Base-by-base conservation (phyloP, 2,329 filamentous ascomycete species). In the Westerdykella aurantiaca region DNA sequence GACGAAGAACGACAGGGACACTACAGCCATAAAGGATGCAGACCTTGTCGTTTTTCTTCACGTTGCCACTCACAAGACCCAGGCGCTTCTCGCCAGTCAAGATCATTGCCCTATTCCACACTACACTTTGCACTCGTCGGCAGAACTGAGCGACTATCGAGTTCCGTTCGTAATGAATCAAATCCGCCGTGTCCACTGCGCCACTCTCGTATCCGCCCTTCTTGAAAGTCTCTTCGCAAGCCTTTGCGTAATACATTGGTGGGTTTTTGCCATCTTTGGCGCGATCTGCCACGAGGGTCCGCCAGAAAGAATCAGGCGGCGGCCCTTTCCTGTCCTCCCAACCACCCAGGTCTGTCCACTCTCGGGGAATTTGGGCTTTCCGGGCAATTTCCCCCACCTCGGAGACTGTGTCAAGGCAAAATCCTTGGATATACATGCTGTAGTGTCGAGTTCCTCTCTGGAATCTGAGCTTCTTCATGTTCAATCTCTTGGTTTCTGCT, bases 371-470 rank as follows among this genome's bases (percentile, higher is more conserved):
- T 5, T 38, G 14, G 1, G 52, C 56, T 9, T 35, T 39, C 21
- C 42, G 49, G 5, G 56, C 42, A 2, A 44, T 39, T 10, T 49
- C 35, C 31, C 41, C 35, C 1, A 58, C 44, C 13, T 46, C 21
- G 12, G 29, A 6, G 4, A 60, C 41, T 13, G 7, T 37, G 21
- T 62, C 60, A 1, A 69, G 41, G 0, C 46, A 7, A 39, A 69
- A 69, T 0, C 64, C 67, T 31, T 52, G 43, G 1, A 64, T 56
- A 34, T 57, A 64, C 18, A 70, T 49, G 37, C 63, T 68, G 45
- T 57, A 59, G 1, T 50, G 17, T 1, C 31, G 7, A 4, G 39
- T 34, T 16, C 60, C 22, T 44, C 58, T 63, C 6, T 51, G 40
- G 43, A 67, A 64, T 37, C 41, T 45, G 6, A 61, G 34, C 2